A percentile compares a stretch with the other conserved stretches of the same genome.
These are phyloP conservation scores for Starmerella gropengiesseri DNA, from an alignment of 805 yeast species.

Conservation along the genomic window DNA sequence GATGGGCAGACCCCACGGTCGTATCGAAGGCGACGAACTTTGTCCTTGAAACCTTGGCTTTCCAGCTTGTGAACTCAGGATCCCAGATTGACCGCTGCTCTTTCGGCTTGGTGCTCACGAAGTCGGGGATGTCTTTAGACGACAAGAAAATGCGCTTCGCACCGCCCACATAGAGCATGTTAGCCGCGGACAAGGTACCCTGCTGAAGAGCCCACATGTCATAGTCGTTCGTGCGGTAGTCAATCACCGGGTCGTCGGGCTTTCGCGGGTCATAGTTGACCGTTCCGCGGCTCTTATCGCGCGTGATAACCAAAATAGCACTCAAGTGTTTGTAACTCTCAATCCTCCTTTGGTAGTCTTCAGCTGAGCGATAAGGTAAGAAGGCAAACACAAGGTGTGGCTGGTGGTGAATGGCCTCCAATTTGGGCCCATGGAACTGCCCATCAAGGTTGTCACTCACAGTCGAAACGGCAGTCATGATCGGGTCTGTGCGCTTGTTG, in stretches of 20 bases:
- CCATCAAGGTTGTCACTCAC: slow-evolving; percentile 44
- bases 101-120: slow-evolving; percentile 28
- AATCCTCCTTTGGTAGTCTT: slow-evolving; percentile 29
- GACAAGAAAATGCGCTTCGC: slow-evolving; percentile 34
- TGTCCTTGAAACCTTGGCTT: slow-evolving; percentile 20
- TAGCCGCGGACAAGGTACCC: slow-evolving; percentile 35
- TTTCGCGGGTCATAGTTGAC: slow-evolving; percentile 30
- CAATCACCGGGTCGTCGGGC: slow-evolving; percentile 30
- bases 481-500: slow-evolving; percentile 35
- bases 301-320: slow-evolving; percentile 36
- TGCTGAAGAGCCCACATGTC: slow-evolving; percentile 35
- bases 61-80: slow-evolving; percentile 33
- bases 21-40: slow-evolving; percentile 27
- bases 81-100: slow-evolving; percentile 34
- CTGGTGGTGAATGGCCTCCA: slow-evolving; percentile 40
- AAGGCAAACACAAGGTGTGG: slow-evolving; percentile 35
- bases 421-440: slow-evolving; percentile 41
- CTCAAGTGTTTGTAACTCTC: slow-evolving; percentile 33
- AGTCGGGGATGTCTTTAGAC: slow-evolving; percentile 32
- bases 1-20: slow-evolving; percentile 41
- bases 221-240: slow-evolving; percentile 34
- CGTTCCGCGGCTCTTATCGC: slow-evolving; percentile 34
- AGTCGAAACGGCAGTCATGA: slow-evolving; percentile 41
- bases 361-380: slow-evolving; percentile 36
- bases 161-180: slow-evolving; percentile 40